Base-by-base conservation (phyloP, 1,139 yeast genomes). In the Yamadazyma kanchanaburiensis region DNA sequence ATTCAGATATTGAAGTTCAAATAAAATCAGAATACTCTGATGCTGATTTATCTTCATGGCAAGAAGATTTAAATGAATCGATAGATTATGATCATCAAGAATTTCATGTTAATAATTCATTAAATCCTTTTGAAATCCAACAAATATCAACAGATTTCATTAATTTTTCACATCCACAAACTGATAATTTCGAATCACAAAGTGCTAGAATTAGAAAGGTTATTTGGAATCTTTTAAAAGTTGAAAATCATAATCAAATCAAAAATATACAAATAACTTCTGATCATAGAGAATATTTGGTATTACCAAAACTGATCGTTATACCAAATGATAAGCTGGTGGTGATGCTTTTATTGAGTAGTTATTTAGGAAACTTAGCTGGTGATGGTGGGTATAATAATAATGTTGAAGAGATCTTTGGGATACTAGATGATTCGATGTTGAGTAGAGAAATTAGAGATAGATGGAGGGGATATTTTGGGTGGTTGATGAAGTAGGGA, bases 331-430 rank as follows among this genome's bases (percentile, higher is more conserved):
- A 58, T 15, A 39, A 34, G 21, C 25, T 31, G 30, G 34, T 43
- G 8, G 26, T 43, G 13, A 15, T 41, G 17, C 33, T 42, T 7
- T 25, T 43, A 16, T 24, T 43, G 10, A 33, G 40, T 4, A 34
- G 37, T 16, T 38, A 39, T 24, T 24, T 34, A 5, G 22, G 22
- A 6, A 37, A 32, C n/a, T 9, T 12, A 3, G 78, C 79, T 85
- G 77, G 86, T 49, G 74, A 81, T 49, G 61, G 79, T 49, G 78
- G 61, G 60, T 68, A 24, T 6, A n/a, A 4, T 7, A 15, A 7
- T 12, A 11, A 16, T 9, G 21, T 11, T n/a, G 12, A 24, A 18
- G 21, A 27, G 22, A 46, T 56, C 8, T 55, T 58, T 30, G 42
- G 40, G 10, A 32, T 48, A 10, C 45, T 60, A 20, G 48, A 49